Base-by-base conservation (phyloP, 441 rosid species). In the Eruca vesicaria region DNA sequence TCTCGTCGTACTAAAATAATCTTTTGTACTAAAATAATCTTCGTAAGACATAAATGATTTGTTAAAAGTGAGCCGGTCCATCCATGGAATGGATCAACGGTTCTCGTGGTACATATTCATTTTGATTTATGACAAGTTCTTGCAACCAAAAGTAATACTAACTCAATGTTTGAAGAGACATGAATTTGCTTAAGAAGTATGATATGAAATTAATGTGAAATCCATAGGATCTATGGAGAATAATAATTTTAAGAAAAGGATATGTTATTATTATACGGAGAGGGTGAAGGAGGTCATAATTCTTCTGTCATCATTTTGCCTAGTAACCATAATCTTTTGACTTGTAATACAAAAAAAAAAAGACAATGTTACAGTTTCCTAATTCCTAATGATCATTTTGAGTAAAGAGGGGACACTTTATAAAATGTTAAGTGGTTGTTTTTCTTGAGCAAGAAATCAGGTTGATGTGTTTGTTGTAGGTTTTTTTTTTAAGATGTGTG, bases 221-320 rank as follows among this genome's bases (percentile, higher is more conserved):
- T 38, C 43, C 50, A 68, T 48, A 33, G 9, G 74, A 52, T 61
- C 4, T 75, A 68, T 18, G 7, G 32, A 68, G 9, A 28, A 75
- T 75, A 28, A 75, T 75, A 36, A 53, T 29, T 55, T 55, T 28
- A 63, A 55, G 68, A 75, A 7, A 14, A 9, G 0, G 23, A 31
- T 43, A 57, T 43, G 66, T 7, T 20, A 66, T 50, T 50, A 50
- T 15, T 36, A 38, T 12, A 69, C 36, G 53, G 32, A 62, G 29
- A 38, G 35, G 69, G 57, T 62, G 48, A 23, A 67, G 58, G 14
- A 31, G 16, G n/a, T 58, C 72, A 77, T 77, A 48, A 77, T 77
- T 70, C 50, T 32, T 16, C 2, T 65, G 63, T 77, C 76, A 77
- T 71, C 72, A 77, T 77, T 71, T 71, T 65, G 72, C 72, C 63